These are phyloP conservation scores for Acanthamoeba triangularis DNA, from an alignment of 208 protist species.

Conservation along the genomic window DNA sequence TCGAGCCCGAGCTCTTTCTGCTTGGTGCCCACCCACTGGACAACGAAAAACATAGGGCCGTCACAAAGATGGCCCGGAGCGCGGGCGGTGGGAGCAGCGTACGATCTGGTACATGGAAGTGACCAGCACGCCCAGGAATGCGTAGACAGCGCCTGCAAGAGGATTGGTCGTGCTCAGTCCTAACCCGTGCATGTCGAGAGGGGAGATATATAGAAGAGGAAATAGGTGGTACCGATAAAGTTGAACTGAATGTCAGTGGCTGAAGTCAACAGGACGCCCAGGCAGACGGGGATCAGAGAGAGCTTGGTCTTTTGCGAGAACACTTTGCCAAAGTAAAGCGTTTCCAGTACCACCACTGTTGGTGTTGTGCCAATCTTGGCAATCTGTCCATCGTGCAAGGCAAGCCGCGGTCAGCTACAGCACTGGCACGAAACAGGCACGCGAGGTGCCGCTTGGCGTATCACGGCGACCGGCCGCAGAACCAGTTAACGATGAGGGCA, in stretches of 20 bases:
- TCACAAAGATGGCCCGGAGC: background rate
- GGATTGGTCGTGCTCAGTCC: background rate
- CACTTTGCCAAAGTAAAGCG: conserved; percentile 36
- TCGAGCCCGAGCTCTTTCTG: conserved; percentile 93
- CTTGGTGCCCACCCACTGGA: conserved; percentile 93
- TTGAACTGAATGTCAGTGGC: conserved; percentile 92
- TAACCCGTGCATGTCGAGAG: no score
- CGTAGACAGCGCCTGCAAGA: conserved; percentile 84
- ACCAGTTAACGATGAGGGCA: background rate
- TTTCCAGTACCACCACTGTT: conserved; percentile 75
- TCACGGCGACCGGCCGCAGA: background rate
- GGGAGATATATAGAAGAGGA: background rate
- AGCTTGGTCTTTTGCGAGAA: conserved; percentile 86
- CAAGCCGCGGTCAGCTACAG: background rate
- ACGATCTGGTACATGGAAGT: conserved; percentile 95
- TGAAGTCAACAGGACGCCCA: conserved; percentile 92
- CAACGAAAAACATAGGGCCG: background rate
- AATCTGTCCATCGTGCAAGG: background rate
- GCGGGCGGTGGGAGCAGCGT: background rate
- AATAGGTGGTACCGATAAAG: conserved; percentile 82
- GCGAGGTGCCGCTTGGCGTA: background rate
- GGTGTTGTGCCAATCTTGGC: conserved; percentile 84
- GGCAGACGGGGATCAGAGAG: conserved; percentile 92
- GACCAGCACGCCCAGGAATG: conserved; percentile 89
- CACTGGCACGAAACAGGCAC: no score